Base-by-base conservation (phyloP, 495 filamentous ascomycete species). In the Rusavskia elegans region DNA sequence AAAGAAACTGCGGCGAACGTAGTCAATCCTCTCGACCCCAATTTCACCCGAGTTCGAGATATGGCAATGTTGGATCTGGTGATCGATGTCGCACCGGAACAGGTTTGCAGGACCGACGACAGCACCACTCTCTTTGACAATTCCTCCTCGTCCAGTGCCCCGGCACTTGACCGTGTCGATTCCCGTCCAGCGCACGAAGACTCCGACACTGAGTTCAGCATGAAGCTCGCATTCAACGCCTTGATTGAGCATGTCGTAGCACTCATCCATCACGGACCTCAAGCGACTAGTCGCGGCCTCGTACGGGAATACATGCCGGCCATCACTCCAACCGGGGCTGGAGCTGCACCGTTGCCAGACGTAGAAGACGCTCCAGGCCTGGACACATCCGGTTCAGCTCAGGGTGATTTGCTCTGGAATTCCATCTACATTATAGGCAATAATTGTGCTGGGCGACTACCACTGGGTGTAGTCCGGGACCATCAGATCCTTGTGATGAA, bases 401-500 rank as follows among this genome's bases (percentile, higher is more conserved):
- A 67, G 21, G 58, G 54, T 36, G 67, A 61, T 46, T 71, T 89
- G 14, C 65, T 72, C n/a, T 89, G 82, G 83, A 70, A 71, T 4
- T 76, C 63, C 9, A 70, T 95, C 54, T 88, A 84, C 68, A 74
- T 86, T 53, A 79, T 84, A 20, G 81, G 71, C 52, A 73, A 82
- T 16, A 74, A 81, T 50, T 95, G 89, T 66, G 59, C 76, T 39
- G 65, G 69, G 16, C 74, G 72, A 17, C 71, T 94, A 0, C 78
- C 81, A 0, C 70, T 76, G 14, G 65, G 74, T 1, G 71, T 82
- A 3, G 72, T 77, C 0, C 78, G 77, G 14, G 70, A 68, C n/a
- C 74, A 93, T 64, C 80, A 95, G 55, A 71, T 96, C 16, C 77
- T 98, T 53, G 76, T 96, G 25, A 74, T 97, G 53, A 81, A 78